Percentiles rank a stretch among this genome's conserved stretches.
Conservation (phyloP, 2,329 filamentous ascomycete genomes). For the Xylariaceae sp. region DNA sequence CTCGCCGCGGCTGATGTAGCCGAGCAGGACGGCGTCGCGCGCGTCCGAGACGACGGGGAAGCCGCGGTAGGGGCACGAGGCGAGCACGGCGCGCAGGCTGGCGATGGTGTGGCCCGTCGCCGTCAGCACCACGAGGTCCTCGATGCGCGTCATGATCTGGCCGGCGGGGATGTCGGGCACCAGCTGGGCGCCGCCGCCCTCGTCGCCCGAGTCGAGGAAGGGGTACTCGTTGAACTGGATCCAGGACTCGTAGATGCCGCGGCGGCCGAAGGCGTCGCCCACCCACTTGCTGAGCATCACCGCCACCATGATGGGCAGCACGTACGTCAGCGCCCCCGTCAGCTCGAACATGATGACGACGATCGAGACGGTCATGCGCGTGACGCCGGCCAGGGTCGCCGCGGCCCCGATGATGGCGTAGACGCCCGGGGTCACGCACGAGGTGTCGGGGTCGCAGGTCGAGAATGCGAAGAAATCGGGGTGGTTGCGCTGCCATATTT, state of each 20-base stretch:
- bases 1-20: constrained; percentile 91
- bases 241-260: constrained; percentile 96
- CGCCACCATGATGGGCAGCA: constrained; percentile 96
- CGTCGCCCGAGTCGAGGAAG: constrained; percentile 86
- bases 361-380: constrained; percentile 94
- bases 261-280: constrained; percentile 85
- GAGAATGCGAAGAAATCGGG: constrained; percentile 70
- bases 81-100: constrained; percentile 63
- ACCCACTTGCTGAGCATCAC: constrained; percentile 99
- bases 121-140: constrained; percentile 82
- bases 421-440: constrained; percentile 87
- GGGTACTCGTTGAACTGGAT: constrained; percentile 95
- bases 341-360: constrained; percentile 99
- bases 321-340: constrained; percentile 90
- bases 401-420: constrained; percentile 96
- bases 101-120: constrained; percentile 82
- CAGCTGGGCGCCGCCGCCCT: constrained; percentile 35
- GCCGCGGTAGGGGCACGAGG: constrained; percentile 71
- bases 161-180: constrained; percentile 78
- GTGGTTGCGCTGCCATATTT: constrained; percentile 76
- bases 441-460: constrained; percentile 75
- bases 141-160: constrained; percentile 85
- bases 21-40: constrained; percentile 70
- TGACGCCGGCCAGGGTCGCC: constrained; percentile 87
- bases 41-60: constrained; percentile 84